A percentile compares a stretch with the other conserved stretches of the same genome.
Evolutionary conservation across 805 yeast genomes (phyloP).

Genomic region (Kluyveromyces starmeri): DNA sequence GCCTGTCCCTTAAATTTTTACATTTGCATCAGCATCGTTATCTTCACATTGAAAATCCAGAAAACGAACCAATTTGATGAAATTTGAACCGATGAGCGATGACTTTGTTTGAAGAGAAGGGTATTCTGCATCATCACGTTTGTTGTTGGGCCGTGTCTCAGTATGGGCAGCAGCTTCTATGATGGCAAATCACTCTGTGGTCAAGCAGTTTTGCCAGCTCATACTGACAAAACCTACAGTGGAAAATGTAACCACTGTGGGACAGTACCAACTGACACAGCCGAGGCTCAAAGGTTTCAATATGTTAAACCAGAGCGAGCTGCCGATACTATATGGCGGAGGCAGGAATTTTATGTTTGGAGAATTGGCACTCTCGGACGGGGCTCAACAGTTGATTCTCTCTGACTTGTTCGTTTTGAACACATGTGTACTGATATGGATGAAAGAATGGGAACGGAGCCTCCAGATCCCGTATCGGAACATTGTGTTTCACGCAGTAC

Average conservation of each 20-base stretch:
- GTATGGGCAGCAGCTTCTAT: too few species aligned
- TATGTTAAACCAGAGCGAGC: conserved; percentile 15
- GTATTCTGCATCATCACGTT: too few species aligned
- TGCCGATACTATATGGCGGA: conserved; percentile 34
- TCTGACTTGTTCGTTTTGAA: conserved; percentile 33
- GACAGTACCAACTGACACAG: conserved; percentile 24
- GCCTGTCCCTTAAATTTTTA: too few species aligned
- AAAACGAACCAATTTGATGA: too few species aligned
- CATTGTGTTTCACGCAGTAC: conserved; percentile 26
- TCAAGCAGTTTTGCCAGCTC: conserved; percentile 14
- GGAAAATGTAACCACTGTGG: conserved; percentile 30
- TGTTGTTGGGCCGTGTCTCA: too few species aligned
- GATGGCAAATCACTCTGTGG: conserved; percentile 3
- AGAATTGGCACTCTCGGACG: conserved; percentile 7
- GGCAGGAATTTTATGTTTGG: conserved; percentile 31
- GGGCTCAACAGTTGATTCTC: conserved; percentile 8
- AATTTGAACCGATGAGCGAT: too few species aligned
- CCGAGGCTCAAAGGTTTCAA: conserved; percentile 17
- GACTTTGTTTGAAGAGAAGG: too few species aligned
- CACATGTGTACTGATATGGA: conserved; percentile 33
- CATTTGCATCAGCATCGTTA: too few species aligned
- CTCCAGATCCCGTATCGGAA: conserved; percentile 30
- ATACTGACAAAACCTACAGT: conserved; percentile 28
- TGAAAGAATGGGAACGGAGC: conserved; percentile 29
- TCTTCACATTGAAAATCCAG: too few species aligned